Conservation (phyloP, 345 rosid genomes). For the Melastoma malabathricum region DNA sequence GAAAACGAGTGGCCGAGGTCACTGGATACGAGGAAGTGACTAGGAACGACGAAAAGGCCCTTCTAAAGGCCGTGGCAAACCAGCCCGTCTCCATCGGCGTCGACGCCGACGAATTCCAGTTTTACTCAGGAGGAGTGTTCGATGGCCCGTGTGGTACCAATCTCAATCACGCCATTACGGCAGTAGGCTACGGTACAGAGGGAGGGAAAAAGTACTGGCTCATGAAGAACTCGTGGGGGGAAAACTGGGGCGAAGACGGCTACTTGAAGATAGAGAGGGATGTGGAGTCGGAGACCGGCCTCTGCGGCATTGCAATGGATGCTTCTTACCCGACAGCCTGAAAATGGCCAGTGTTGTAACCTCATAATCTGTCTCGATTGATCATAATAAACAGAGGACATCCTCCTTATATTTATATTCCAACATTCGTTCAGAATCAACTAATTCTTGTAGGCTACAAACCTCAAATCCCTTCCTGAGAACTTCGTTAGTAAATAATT, state of each 20-base stretch:
- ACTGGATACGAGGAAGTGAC: conserved; percentile 35
- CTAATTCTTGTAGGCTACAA: no score
- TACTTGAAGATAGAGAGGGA: conserved; percentile 37
- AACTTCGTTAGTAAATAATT: no score
- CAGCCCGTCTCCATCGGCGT: conserved; percentile 43
- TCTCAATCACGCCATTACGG: conserved; percentile 38
- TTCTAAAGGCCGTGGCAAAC: no score
- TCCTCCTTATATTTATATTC: no score
- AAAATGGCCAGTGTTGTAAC: no score
- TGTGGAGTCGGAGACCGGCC: conserved; percentile 16
- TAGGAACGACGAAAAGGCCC: conserved; percentile 26
- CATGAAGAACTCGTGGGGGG: conserved; percentile 57
- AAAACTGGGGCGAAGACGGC: conserved; percentile 48
- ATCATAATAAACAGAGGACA: no score
- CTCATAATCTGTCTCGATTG: no score
- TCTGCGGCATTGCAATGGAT: conserved; percentile 51
- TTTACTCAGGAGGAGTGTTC: conserved; percentile 37
- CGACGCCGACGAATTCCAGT: conserved; percentile 33
- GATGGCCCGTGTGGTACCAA: conserved; percentile 21
- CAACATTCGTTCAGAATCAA: no score
- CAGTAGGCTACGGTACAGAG: conserved; percentile 33
- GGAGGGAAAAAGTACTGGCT: conserved; percentile 34
- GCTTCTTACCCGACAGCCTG: conserved; percentile 36
- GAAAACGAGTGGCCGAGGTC: no score
- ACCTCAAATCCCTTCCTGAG: no score